A percentile compares a stretch with the other conserved stretches of the same genome.
These are phyloP conservation scores for Cubamyces lactineus DNA, from an alignment of 768 basidiomycete genomes.

Conservation along the genomic window DNA sequence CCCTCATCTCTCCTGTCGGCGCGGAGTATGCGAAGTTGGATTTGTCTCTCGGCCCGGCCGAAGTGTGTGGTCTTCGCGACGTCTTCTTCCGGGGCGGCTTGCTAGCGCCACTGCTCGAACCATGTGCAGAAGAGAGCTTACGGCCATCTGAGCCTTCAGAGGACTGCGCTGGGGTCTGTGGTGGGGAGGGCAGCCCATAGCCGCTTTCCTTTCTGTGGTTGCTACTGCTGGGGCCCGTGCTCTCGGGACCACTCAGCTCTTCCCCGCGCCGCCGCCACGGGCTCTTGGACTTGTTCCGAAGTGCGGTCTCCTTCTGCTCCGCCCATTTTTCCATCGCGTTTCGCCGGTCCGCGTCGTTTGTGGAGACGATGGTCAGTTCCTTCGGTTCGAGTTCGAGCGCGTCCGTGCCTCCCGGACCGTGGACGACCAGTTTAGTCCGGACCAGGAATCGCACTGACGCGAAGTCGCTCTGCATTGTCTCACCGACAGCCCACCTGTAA, in stretches of 20 bases:
- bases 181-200: constrained; percentile 22
- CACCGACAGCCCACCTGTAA: constrained; percentile 79
- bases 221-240: background rate
- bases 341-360: constrained; percentile 69
- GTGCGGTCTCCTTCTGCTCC: constrained; percentile 38
- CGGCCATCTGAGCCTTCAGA: constrained; percentile 10
- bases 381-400: constrained; percentile 70
- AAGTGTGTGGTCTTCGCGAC: constrained; percentile 68
- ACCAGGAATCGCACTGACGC: constrained; percentile 72
- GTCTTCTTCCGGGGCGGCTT: constrained; percentile 31
- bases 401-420: constrained; percentile 58
- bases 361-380: constrained; percentile 68
- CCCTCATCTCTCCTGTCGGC: constrained; percentile 11
- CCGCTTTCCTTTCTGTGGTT: background rate
- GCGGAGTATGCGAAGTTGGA: constrained; percentile 35
- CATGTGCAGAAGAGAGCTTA: constrained; percentile 1
- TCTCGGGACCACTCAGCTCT: constrained; percentile 2
- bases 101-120: constrained; percentile 4
- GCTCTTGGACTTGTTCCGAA: constrained; percentile 28
- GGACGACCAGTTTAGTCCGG: constrained; percentile 68
- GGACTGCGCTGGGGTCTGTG: constrained; percentile 22
- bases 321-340: constrained; percentile 63
- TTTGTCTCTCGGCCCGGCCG: constrained; percentile 70
- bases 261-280: constrained; percentile 25
- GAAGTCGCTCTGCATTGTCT: constrained; percentile 68